phyloP scores from a whole-genome alignment of 2,329 filamentous ascomycete genomes.

The Fusarium brevicatenulatum region DNA sequence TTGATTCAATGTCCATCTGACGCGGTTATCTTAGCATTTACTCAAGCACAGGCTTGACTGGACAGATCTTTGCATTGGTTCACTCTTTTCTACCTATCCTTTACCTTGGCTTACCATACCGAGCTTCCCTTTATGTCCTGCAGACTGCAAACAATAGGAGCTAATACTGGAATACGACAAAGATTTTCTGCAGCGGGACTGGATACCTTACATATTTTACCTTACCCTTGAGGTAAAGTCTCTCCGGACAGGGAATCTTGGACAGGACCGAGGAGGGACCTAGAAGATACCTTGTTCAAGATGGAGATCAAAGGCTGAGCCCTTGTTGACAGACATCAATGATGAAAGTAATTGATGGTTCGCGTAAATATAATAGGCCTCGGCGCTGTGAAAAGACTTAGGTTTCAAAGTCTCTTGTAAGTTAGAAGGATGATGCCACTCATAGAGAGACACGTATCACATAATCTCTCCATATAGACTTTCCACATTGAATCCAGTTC shows the following conservation, averaged over 20 bases:
- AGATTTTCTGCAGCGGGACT: not conserved
- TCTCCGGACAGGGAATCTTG: not conserved
- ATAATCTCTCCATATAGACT: not conserved
- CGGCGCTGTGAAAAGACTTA: not conserved
- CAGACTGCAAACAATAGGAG: not conserved
- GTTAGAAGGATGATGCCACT: not conserved
- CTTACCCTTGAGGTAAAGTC: not conserved
- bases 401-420: not conserved
- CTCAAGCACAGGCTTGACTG: not conserved
- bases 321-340: not conserved
- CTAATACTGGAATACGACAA: not conserved
- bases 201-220: not conserved
- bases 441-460: not conserved
- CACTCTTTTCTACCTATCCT: not conserved
- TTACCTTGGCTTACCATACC: not conserved
- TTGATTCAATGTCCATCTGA: constrained; percentile 6
- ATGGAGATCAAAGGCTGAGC: not conserved
- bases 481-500: not conserved
- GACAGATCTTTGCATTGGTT: not conserved
- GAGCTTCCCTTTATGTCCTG: not conserved
- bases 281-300: not conserved
- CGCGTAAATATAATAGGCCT: not conserved
- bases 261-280: not conserved
- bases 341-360: not conserved
- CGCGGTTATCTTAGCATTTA: constrained; percentile 3